phyloP scores from a whole-genome alignment of 1,284 basidiomycete genomes.

The Ceratobasidium sp. region DNA sequence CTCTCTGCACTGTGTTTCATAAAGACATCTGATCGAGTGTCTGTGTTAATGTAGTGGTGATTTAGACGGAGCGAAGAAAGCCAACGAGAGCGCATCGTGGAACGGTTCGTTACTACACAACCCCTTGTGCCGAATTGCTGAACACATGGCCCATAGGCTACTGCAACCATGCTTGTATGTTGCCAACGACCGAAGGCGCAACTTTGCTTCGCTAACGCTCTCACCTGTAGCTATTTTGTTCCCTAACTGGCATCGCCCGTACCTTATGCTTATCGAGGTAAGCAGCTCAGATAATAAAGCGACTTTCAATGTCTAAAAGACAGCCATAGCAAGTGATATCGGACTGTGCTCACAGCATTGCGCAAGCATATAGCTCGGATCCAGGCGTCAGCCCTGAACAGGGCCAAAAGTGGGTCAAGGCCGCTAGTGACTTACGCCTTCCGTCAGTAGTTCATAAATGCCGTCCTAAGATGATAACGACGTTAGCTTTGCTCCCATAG shows the following conservation, averaged over 20 bases:
- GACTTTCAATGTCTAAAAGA: neutral
- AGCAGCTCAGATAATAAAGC: neutral
- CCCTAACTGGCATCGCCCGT: conserved; percentile 42
- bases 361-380: conserved; percentile 8
- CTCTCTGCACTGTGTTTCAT: neutral
- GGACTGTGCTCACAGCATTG: neutral
- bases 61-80: neutral
- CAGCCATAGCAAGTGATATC: conserved; percentile 29
- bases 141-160: neutral
- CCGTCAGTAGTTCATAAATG: conserved; percentile 18
- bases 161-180: conserved; percentile 31
- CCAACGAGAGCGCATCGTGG: neutral
- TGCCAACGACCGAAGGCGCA: neutral
- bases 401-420: conserved; percentile 32
- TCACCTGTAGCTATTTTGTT: conserved; percentile 6
- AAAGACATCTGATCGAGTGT: neutral
- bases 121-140: neutral
- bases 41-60: neutral
- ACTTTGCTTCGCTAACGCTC: neutral
- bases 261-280: conserved; percentile 40
- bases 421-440: conserved; percentile 40
- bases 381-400: neutral
- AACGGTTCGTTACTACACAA: neutral
- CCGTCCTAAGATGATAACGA: neutral
- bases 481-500: neutral